Evolutionary conservation across 73 alveolate genomes (phyloP).

Genomic region (Stentor coeruleus): DNA sequence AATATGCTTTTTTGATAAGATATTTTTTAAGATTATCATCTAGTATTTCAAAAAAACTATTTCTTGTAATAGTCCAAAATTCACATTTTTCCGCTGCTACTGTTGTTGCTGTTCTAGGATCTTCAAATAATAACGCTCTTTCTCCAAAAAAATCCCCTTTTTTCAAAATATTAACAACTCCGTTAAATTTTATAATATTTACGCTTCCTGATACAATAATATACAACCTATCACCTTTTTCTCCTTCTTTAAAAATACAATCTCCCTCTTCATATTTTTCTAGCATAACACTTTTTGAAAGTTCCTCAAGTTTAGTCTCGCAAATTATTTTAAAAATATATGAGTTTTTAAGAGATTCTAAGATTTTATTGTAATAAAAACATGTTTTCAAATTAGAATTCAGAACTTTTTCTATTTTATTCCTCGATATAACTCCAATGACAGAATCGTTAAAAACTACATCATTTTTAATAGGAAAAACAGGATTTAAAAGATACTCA

Average conservation of each 20-base stretch:
- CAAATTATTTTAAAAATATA: slow-evolving; percentile 35
- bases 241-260: slow-evolving; percentile 42
- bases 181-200: slow-evolving; percentile 29
- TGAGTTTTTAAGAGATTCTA: slow-evolving; percentile 28
- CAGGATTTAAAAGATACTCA: neutral
- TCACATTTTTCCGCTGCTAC: slow-evolving; percentile 52
- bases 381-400: neutral
- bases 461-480: neutral
- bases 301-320: slow-evolving; percentile 29
- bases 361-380: neutral
- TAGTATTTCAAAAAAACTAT: slow-evolving; percentile 35
- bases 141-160: slow-evolving; percentile 59
- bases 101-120: slow-evolving; percentile 40
- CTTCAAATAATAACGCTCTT: slow-evolving; percentile 50
- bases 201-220: slow-evolving; percentile 48
- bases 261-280: slow-evolving; percentile 28
- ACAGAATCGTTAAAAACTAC: neutral
- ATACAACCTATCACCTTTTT: slow-evolving; percentile 33
- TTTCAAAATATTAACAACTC: slow-evolving; percentile 35
- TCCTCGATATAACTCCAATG: neutral
- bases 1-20: slow-evolving; percentile 41
- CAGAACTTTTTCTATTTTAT: neutral
- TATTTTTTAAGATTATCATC: slow-evolving; percentile 26
- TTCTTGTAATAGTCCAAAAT: slow-evolving; percentile 39
- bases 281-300: slow-evolving; percentile 31